Evolutionary conservation across 306 rosid species (phyloP).

Genomic region (Mimosa pudica): DNA sequence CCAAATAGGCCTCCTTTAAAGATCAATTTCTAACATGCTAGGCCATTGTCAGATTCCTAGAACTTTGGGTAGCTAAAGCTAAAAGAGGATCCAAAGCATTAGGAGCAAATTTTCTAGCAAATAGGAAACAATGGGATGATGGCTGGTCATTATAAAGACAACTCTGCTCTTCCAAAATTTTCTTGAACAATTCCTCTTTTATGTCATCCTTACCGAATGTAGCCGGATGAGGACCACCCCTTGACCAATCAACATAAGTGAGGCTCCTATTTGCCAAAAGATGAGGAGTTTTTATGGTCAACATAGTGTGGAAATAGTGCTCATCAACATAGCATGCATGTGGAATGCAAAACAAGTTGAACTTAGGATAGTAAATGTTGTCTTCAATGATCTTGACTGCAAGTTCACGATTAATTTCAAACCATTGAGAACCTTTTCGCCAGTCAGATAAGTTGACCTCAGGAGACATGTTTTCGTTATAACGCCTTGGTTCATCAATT

Average conservation of each 20-base stretch:
- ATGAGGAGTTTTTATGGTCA: constrained; percentile 68
- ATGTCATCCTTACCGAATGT: constrained; percentile 87
- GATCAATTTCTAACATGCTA: constrained; percentile 31
- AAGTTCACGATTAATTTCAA: constrained; percentile 75
- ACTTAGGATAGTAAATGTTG: constrained; percentile 66
- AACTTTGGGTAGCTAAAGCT: constrained; percentile 61
- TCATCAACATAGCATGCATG: constrained; percentile 91
- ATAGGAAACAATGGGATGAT: constrained; percentile 78
- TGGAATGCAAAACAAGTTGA: constrained; percentile 73
- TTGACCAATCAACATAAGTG: constrained; percentile 94
- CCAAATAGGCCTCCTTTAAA: constrained; percentile 32
- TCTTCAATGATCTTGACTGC: constrained; percentile 74
- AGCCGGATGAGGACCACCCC: constrained; percentile 99
- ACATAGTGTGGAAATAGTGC: constrained; percentile 96
- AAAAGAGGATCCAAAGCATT: constrained; percentile 82
- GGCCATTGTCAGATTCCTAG: constrained; percentile 61
- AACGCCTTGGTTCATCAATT: constrained; percentile 88
- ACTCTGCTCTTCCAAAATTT: constrained; percentile 49
- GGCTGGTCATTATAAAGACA: constrained; percentile 92
- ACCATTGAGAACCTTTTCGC: constrained; percentile 99
- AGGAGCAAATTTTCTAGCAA: constrained; percentile 95
- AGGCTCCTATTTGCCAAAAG: constrained; percentile 87
- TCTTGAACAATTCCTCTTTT: constrained; percentile 75
- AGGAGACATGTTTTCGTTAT: constrained; percentile 73
- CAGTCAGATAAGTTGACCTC: constrained; percentile 79